Percentiles rank a stretch among this genome's conserved stretches.
These are phyloP conservation scores for Diaporthe sp. DNA, from an alignment of 2,329 filamentous ascomycete genomes.

Conservation along the genomic window DNA sequence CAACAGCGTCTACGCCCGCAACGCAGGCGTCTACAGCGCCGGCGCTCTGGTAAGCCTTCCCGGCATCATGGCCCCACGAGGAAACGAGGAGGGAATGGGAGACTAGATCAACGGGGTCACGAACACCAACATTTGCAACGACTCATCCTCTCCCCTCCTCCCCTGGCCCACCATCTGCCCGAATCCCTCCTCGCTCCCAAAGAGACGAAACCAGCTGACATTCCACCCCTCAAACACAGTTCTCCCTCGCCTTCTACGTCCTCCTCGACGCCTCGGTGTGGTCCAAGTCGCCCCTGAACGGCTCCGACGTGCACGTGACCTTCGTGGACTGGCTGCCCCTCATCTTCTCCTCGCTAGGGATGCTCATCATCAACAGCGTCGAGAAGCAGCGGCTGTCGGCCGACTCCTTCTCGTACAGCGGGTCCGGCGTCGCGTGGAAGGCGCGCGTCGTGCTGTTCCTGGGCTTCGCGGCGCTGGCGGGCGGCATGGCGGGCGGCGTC, in stretches of 20 bases:
- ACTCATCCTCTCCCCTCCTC: not conserved
- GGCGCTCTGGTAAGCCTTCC: slow-evolving; percentile 70
- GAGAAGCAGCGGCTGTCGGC: slow-evolving; percentile 76
- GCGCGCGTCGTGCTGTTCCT: slow-evolving; percentile 77
- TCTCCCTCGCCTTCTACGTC: slow-evolving; percentile 77
- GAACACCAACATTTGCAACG: not conserved
- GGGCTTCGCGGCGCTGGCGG: slow-evolving; percentile 75
- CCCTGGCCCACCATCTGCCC: no score
- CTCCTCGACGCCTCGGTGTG: slow-evolving; percentile 78
- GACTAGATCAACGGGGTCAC: not conserved
- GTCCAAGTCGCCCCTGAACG: slow-evolving; percentile 73
- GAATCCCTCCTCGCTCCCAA: not conserved
- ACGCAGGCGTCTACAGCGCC: slow-evolving; percentile 73
- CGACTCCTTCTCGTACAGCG: slow-evolving; percentile 74
- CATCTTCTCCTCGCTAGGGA: slow-evolving; percentile 76
- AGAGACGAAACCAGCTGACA: slow-evolving; percentile 36
- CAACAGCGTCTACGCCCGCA: slow-evolving; percentile 74
- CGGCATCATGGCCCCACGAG: not conserved
- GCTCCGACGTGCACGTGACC: slow-evolving; percentile 72
- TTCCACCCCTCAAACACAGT: slow-evolving; percentile 56
- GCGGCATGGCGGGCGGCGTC: slow-evolving; percentile 78
- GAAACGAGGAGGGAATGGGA: not conserved
- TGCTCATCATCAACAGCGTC: slow-evolving; percentile 80
- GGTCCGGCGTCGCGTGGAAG: slow-evolving; percentile 77
- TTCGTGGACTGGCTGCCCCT: slow-evolving; percentile 80